These are phyloP conservation scores for Candida golubevii DNA, from an alignment of 805 yeast genomes.

Conservation along the genomic window DNA sequence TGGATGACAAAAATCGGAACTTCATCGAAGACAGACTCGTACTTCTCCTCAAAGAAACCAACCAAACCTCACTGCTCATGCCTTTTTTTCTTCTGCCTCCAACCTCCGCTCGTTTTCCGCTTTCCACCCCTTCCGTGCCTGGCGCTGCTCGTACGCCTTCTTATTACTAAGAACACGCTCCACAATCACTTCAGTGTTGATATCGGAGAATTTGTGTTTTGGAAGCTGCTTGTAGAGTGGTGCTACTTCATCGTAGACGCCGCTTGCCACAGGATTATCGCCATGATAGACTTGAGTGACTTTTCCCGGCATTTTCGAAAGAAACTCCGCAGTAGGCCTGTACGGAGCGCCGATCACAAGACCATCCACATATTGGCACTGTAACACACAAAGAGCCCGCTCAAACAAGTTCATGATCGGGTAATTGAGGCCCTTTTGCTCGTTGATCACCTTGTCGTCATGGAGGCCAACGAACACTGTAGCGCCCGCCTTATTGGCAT, in stretches of 20 bases:
- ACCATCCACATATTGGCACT: slow-evolving; percentile 81
- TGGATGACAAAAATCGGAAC: too few relatives aligned
- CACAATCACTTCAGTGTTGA: slow-evolving; percentile 70
- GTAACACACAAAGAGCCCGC: slow-evolving; percentile 81
- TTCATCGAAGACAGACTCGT: too few relatives aligned
- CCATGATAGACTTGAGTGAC: slow-evolving; percentile 52
- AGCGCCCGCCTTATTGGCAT: slow-evolving; percentile 35
- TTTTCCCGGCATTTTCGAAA: slow-evolving; percentile 36
- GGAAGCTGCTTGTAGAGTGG: slow-evolving; percentile 42
- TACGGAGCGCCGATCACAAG: slow-evolving; percentile 69
- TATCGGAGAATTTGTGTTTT: slow-evolving; percentile 55
- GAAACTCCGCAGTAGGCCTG: slow-evolving; percentile 38
- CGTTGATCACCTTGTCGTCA: slow-evolving; percentile 54
- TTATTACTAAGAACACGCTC: slow-evolving; percentile 67
- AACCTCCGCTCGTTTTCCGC: slow-evolving; percentile 40
- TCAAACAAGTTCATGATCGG: slow-evolving; percentile 89
- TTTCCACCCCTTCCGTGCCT: slow-evolving; percentile 81
- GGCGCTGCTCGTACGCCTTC: slow-evolving; percentile 78
- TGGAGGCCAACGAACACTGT: slow-evolving; percentile 65
- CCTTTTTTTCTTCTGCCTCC: slow-evolving; percentile 18
- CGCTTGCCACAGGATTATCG: slow-evolving; percentile 40
- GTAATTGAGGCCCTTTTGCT: slow-evolving; percentile 55
- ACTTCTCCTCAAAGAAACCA: too few relatives aligned
- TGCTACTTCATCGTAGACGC: slow-evolving; percentile 31
- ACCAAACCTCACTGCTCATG: too few relatives aligned